Evolutionary conservation across 345 rosid species (phyloP).

Genomic region (Eucalyptus decipiens): DNA sequence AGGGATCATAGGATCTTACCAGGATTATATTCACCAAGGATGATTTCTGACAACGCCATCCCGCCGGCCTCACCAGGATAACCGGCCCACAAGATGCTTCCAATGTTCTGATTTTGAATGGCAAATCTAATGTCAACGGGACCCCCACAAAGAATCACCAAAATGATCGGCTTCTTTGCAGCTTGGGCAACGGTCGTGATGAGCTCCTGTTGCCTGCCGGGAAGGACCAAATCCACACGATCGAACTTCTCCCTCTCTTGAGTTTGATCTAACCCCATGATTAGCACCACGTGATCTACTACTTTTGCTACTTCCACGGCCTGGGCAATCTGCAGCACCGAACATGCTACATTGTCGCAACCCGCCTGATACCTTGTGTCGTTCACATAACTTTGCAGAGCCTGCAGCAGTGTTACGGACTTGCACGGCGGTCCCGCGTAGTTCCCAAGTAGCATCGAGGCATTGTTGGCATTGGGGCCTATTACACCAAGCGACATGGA

Average conservation of each 20-base stretch:
- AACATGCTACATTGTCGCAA: constrained; percentile 59
- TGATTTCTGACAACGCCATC: constrained; percentile 64
- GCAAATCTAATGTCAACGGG: constrained; percentile 76
- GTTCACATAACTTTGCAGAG: constrained; percentile 33
- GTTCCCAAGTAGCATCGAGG: constrained; percentile 61
- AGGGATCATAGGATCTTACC: constrained; percentile 18
- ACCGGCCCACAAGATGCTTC: constrained; percentile 89
- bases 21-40: constrained; percentile 88
- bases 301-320: constrained; percentile 39
- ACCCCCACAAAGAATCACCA: constrained; percentile 79
- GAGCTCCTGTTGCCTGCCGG: constrained; percentile 68
- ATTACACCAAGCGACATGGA: constrained; percentile 53
- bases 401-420: constrained; percentile 45
- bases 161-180: constrained; percentile 53
- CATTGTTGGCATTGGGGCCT: constrained; percentile 69
- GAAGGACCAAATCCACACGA: constrained; percentile 55
- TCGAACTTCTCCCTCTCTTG: constrained; percentile 70
- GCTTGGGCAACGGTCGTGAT: constrained; percentile 44
- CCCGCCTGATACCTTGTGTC: constrained; percentile 37
- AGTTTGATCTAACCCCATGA: constrained; percentile 83
- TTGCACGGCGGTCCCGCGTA: constrained; percentile 78
- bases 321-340: constrained; percentile 32
- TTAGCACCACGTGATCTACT: constrained; percentile 58
- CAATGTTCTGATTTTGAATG: constrained; percentile 31
- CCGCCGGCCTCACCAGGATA: constrained; percentile 94